phyloP scores from a whole-genome alignment of 1,139 yeast genomes.

The Saccharomyces hybrid region DNA sequence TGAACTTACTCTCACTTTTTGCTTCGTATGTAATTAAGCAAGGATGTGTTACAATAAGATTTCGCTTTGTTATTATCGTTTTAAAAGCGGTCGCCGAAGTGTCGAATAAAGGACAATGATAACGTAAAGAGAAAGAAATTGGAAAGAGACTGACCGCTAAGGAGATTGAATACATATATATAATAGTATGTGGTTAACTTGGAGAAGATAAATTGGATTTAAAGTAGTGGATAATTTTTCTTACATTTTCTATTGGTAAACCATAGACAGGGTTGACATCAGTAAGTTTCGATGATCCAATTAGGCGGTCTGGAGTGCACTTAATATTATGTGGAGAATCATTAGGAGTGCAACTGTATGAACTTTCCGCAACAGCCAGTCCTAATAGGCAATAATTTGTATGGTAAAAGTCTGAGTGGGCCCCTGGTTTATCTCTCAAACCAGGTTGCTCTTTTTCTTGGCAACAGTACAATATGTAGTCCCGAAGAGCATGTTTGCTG shows the following conservation, averaged over 20 bases:
- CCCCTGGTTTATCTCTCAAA: slow-evolving; percentile 80
- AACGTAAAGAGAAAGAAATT: neutral
- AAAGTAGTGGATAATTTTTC: slow-evolving; percentile 17
- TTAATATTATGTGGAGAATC: slow-evolving; percentile 20
- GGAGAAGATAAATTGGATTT: slow-evolving; percentile 8
- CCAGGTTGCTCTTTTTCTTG: slow-evolving; percentile 64
- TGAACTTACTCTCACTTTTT: neutral
- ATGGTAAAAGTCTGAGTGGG: slow-evolving; percentile 76
- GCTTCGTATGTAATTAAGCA: neutral
- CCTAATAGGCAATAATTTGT: slow-evolving; percentile 82
- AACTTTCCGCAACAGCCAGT: slow-evolving; percentile 56
- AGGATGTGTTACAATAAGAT: neutral
- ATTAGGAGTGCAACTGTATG: slow-evolving; percentile 21
- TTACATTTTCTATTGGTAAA: slow-evolving; percentile 35
- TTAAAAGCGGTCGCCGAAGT: neutral
- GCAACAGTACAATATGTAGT: slow-evolving; percentile 68
- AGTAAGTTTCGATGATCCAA: slow-evolving; percentile 17
- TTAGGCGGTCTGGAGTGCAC: slow-evolving; percentile 10
- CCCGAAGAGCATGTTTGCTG: slow-evolving; percentile 47
- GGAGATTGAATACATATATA: neutral
- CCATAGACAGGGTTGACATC: slow-evolving; percentile 61
- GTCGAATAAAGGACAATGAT: neutral
- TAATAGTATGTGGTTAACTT: neutral
- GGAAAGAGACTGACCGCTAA: slow-evolving; percentile 1
- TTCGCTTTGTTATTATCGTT: neutral